Percentiles rank a stretch among this genome's conserved stretches.
These are phyloP conservation scores for Phytophthora vignae DNA, from an alignment of 352 stramenopile genomes.

Conservation along the genomic window DNA sequence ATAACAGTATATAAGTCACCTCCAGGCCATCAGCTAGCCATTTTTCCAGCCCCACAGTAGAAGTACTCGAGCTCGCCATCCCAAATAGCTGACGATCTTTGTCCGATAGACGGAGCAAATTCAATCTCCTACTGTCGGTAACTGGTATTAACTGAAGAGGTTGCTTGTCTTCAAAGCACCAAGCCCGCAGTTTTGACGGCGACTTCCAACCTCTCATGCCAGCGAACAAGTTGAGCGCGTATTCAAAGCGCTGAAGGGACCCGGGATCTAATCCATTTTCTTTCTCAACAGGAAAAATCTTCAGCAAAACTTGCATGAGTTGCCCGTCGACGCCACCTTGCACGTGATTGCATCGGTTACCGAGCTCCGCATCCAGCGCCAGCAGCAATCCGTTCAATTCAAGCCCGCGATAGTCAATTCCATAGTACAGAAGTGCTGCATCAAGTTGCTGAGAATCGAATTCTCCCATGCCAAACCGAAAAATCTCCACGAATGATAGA, in stretches of 20 bases:
- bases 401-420: slow-evolving; percentile 12
- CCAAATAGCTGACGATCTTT: slow-evolving; percentile 28
- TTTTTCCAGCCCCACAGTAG: slow-evolving; percentile 14
- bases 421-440: slow-evolving; percentile 15
- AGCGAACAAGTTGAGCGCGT: slow-evolving; percentile 26
- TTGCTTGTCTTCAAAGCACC: slow-evolving; percentile 25
- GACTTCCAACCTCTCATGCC: slow-evolving; percentile 26
- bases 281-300: slow-evolving; percentile 13
- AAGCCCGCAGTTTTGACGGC: slow-evolving; percentile 12
- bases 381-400: slow-evolving; percentile 21
- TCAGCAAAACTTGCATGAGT: slow-evolving; percentile 25
- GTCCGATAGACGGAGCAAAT: slow-evolving; percentile 27
- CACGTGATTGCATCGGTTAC: slow-evolving; percentile 19
- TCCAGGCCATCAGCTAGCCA: slow-evolving; percentile 32
- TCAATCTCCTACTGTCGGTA: slow-evolving; percentile 26
- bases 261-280: slow-evolving; percentile 6
- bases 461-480: slow-evolving; percentile 11
- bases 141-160: slow-evolving; percentile 23
- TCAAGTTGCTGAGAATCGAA: slow-evolving; percentile 15
- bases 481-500: slow-evolving; percentile 14
- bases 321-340: slow-evolving; percentile 23
- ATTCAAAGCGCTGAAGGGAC: slow-evolving; percentile 21
- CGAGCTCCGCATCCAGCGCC: slow-evolving; percentile 25
- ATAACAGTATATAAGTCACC: slow-evolving; percentile 26
- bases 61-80: slow-evolving; percentile 8